phyloP scores from a whole-genome alignment of 805 yeast species.

The Metschnikowia corniflorae region DNA sequence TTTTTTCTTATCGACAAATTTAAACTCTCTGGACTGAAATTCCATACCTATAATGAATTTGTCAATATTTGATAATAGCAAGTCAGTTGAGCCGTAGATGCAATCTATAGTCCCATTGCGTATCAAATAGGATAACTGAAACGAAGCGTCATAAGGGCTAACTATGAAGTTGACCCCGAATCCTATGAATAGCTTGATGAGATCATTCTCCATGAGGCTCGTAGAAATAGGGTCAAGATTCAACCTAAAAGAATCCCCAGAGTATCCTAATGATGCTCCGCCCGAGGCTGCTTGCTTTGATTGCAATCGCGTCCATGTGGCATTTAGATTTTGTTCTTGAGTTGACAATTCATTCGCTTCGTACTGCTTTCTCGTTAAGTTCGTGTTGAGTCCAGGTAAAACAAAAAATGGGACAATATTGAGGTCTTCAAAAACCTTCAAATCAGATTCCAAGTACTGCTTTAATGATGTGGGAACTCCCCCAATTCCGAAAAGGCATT shows the following conservation, averaged over 20 bases:
- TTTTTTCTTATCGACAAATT: slow-evolving; percentile 56
- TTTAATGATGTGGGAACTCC: slow-evolving; percentile 69
- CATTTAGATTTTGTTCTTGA: slow-evolving; percentile 38
- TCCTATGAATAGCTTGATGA: slow-evolving; percentile 55
- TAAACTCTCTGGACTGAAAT: slow-evolving; percentile 58
- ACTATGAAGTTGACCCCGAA: slow-evolving; percentile 62
- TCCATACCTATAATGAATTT: slow-evolving; percentile 73
- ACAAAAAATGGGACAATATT: slow-evolving; percentile 78
- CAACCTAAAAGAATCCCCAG: slow-evolving; percentile 50
- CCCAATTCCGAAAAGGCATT: slow-evolving; percentile 70
- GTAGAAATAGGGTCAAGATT: slow-evolving; percentile 47
- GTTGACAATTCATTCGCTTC: slow-evolving; percentile 35
- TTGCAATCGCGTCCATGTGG: slow-evolving; percentile 37
- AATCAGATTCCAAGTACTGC: slow-evolving; percentile 55
- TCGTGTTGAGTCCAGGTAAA: slow-evolving; percentile 61
- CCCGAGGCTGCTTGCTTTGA: slow-evolving; percentile 23
- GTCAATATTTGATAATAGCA: slow-evolving; percentile 60
- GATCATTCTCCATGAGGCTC: slow-evolving; percentile 49
- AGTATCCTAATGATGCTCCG: slow-evolving; percentile 18
- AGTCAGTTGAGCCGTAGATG: slow-evolving; percentile 82
- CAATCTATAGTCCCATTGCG: slow-evolving; percentile 59
- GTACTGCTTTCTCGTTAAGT: slow-evolving; percentile 28
- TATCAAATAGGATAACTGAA: slow-evolving; percentile 72
- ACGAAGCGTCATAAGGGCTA: slow-evolving; percentile 79
- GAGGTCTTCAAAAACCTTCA: slow-evolving; percentile 54